A percentile compares a stretch with the other conserved stretches of the same genome.
phyloP scores from a whole-genome alignment of 306 rosid genomes.

The Inga laurina region DNA sequence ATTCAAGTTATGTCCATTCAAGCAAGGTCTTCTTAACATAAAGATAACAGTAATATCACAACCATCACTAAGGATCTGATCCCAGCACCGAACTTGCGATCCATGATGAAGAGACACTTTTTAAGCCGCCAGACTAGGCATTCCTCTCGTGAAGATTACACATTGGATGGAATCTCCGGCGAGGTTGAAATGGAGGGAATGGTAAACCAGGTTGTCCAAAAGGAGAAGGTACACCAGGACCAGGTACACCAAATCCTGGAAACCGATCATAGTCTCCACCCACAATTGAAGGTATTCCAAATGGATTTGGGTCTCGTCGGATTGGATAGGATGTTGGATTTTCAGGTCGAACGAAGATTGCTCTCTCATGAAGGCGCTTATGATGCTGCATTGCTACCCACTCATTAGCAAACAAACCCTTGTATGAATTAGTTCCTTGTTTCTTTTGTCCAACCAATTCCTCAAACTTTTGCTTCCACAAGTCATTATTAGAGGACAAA shows the following conservation, averaged over 20 bases:
- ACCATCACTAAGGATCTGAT: background rate
- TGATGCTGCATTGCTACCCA: conserved; percentile 35
- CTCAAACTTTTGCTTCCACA: conserved; percentile 67
- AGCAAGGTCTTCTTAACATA: background rate
- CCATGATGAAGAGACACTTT: background rate
- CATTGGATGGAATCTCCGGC: conserved; percentile 33
- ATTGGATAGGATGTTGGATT: background rate
- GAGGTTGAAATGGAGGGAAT: conserved; percentile 3
- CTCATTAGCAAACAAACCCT: conserved; percentile 34
- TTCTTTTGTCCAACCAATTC: conserved; percentile 43
- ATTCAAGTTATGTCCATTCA: background rate
- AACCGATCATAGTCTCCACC: conserved; percentile 51
- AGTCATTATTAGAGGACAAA: conserved; percentile 46
- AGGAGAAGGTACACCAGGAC: conserved; percentile 25
- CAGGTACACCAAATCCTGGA: conserved; percentile 32
- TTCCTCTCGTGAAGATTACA: conserved; percentile 11
- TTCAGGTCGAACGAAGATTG: background rate
- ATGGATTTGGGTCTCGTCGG: conserved; percentile 34
- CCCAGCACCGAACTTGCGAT: background rate
- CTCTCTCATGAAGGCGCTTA: background rate
- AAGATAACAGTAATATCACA: background rate
- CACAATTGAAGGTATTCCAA: conserved; percentile 30
- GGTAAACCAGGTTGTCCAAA: conserved; percentile 24
- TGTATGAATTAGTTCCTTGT: conserved; percentile 28
- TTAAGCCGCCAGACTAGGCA: background rate